Conservation (phyloP, 2,329 filamentous ascomycete genomes). For the Neofusicoccum cordaticola region DNA sequence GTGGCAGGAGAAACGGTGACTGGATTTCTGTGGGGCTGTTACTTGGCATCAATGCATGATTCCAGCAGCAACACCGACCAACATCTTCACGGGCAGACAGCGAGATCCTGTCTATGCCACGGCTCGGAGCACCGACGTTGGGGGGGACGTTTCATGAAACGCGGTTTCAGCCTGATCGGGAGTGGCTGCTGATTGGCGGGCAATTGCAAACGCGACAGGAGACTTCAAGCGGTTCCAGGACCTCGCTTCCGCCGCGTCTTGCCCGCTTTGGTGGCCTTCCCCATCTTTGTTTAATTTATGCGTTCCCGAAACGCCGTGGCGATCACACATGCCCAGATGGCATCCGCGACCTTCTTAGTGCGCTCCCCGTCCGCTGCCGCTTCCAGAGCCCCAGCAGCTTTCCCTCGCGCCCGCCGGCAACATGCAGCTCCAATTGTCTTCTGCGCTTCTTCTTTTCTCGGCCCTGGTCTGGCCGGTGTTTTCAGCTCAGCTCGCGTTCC, state of each 20-base stretch:
- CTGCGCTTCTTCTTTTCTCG: not conserved
- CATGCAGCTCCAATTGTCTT: not conserved
- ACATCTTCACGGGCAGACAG: no score
- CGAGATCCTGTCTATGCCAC: no score
- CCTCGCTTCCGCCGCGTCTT: conserved; percentile 2
- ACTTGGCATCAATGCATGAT: no score
- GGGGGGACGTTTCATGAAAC: not conserved
- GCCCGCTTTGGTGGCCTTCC: not conserved
- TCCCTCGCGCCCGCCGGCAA: not conserved
- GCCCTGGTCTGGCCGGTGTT: conserved; percentile 15
- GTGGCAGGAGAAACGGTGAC: no score
- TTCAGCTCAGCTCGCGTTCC: conserved; percentile 42
- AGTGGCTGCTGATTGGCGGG: not conserved
- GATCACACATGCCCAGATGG: not conserved
- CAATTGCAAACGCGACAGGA: conserved; percentile 7
- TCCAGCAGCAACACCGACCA: no score
- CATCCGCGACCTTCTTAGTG: not conserved
- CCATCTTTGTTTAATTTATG: conserved; percentile 12
- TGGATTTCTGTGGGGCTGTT: no score
- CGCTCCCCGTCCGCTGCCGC: not conserved
- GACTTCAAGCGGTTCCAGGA: conserved; percentile 5
- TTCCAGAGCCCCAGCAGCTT: not conserved
- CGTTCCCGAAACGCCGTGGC: conserved; percentile 7
- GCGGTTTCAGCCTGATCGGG: not conserved
- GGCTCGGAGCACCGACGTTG: no score